Evolutionary conservation across 768 basidiomycete genomes (phyloP).

Genomic region (Panus rudis): DNA sequence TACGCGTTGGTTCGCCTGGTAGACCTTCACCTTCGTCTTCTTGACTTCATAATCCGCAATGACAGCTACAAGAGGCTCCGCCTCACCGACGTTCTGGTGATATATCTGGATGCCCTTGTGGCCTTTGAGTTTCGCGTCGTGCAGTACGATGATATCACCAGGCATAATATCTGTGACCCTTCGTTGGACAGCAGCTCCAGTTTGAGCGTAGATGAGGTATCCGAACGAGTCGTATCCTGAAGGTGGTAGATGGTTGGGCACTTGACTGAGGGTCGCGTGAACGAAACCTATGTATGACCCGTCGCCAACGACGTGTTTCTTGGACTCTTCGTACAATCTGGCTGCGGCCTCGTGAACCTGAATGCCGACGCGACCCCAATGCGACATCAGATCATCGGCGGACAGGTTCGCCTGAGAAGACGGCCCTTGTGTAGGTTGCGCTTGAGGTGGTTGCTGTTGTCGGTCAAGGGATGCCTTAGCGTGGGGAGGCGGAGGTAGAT

Average conservation of each 20-base stretch:
- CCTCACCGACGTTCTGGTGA: slow-evolving; percentile 46
- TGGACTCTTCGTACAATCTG: slow-evolving; percentile 65
- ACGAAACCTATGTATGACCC: slow-evolving; percentile 82
- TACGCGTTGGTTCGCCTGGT: slow-evolving; percentile 83
- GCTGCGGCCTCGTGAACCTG: slow-evolving; percentile 67
- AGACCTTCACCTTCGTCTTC: slow-evolving; percentile 80
- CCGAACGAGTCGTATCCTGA: slow-evolving; percentile 47
- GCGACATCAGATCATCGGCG: slow-evolving; percentile 58
- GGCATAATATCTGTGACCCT: slow-evolving; percentile 77
- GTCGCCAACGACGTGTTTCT: slow-evolving; percentile 73
- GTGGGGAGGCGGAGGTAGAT: slow-evolving; percentile 21
- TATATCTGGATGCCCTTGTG: slow-evolving; percentile 76
- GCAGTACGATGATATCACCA: slow-evolving; percentile 73
- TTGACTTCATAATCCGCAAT: slow-evolving; percentile 79
- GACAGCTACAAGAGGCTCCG: slow-evolving; percentile 61
- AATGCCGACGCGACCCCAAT: slow-evolving; percentile 72
- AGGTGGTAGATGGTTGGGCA: slow-evolving; percentile 41
- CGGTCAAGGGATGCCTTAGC: background rate
- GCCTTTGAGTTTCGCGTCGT: slow-evolving; percentile 74
- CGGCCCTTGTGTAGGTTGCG: slow-evolving; percentile 3
- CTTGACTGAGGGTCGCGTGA: slow-evolving; percentile 52
- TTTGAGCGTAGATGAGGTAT: slow-evolving; percentile 70
- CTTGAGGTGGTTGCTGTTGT: background rate
- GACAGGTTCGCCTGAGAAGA: slow-evolving; percentile 32
- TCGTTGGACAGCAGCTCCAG: slow-evolving; percentile 56